Percentiles rank a stretch among this genome's conserved stretches.
Evolutionary conservation across 2,329 filamentous ascomycete species (phyloP).

Genomic region (Beauveria varroae): DNA sequence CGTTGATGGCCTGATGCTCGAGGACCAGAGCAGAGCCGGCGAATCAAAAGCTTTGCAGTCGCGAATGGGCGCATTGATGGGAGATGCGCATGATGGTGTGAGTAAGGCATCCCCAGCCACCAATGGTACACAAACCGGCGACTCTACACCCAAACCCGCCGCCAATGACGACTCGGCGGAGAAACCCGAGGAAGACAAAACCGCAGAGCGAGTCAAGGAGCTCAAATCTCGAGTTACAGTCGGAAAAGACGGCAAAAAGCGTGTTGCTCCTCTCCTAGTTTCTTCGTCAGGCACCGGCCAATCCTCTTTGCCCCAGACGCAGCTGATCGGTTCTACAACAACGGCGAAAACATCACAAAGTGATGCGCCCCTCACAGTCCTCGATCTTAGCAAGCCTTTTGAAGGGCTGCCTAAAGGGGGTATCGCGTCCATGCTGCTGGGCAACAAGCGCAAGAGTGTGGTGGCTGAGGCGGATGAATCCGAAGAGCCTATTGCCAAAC

Average conservation of each 20-base stretch:
- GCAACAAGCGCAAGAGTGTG: slow-evolving; percentile 83
- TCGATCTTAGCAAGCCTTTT: slow-evolving; percentile 90
- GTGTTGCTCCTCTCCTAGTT: slow-evolving; percentile 84
- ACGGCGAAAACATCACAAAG: slow-evolving; percentile 54
- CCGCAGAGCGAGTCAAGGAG: slow-evolving; percentile 45
- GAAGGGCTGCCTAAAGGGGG: slow-evolving; percentile 89
- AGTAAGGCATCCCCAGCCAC: slow-evolving; percentile 38
- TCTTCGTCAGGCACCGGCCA: slow-evolving; percentile 81
- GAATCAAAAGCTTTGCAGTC: slow-evolving; percentile 87
- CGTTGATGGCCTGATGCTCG: slow-evolving; percentile 76
- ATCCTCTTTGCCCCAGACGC: slow-evolving; percentile 81
- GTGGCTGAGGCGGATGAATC: slow-evolving; percentile 71
- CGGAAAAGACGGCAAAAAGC: slow-evolving; percentile 94
- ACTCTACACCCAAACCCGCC: slow-evolving; percentile 27
- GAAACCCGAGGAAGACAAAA: slow-evolving; percentile 36
- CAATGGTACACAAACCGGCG: slow-evolving; percentile 42
- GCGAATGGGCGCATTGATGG: slow-evolving; percentile 98
- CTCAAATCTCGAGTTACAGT: slow-evolving; percentile 90
- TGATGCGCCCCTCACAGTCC: slow-evolving; percentile 70
- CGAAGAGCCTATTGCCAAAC: slow-evolving; percentile 43
- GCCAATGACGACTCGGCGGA: slow-evolving; percentile 32
- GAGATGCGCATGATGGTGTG: slow-evolving; percentile 58
- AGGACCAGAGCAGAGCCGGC: slow-evolving; percentile 86
- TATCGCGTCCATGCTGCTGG: slow-evolving; percentile 74
- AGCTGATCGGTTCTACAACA: slow-evolving; percentile 67